A percentile compares a stretch with the other conserved stretches of the same genome.
phyloP scores from a whole-genome alignment of 108 stramenopile genomes.

The Hondaea fermentalgiana region DNA sequence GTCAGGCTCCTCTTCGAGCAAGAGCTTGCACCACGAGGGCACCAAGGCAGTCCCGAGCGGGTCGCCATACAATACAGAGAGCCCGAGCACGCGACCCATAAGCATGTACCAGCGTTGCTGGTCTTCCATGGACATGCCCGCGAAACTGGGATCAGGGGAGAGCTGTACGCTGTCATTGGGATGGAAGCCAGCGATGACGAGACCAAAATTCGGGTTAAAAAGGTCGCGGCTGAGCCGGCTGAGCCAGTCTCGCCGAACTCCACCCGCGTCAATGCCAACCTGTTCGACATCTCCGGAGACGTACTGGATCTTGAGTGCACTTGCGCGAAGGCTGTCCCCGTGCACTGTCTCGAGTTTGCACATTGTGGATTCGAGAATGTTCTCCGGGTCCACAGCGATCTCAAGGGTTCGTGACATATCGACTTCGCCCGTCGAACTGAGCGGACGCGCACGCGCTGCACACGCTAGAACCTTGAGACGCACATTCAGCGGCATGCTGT shows the following conservation, averaged over 20 bases:
- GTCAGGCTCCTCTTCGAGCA: background rate
- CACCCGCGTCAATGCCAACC: background rate
- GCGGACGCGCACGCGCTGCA: background rate
- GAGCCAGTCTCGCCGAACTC: background rate
- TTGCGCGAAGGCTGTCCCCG: background rate
- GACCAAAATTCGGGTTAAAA: background rate
- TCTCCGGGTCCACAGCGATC: background rate
- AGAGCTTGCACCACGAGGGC: background rate
- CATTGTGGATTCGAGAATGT: background rate
- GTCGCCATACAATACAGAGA: background rate
- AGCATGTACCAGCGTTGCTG: background rate
- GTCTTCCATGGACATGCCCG: background rate
- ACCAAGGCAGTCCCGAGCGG: background rate
- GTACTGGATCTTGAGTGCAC: constrained; percentile 15
- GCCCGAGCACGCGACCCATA: background rate
- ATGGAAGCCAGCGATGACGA: background rate
- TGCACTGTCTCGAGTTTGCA: background rate
- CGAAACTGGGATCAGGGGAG: background rate
- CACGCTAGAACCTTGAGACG: background rate
- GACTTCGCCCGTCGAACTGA: background rate
- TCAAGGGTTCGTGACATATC: background rate
- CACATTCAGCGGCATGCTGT: background rate
- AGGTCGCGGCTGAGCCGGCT: background rate
- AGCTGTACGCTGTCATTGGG: constrained; percentile 4
- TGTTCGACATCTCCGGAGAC: background rate